Conservation (phyloP, 768 basidiomycete species). For the Hortiboletus flavorubellus region DNA sequence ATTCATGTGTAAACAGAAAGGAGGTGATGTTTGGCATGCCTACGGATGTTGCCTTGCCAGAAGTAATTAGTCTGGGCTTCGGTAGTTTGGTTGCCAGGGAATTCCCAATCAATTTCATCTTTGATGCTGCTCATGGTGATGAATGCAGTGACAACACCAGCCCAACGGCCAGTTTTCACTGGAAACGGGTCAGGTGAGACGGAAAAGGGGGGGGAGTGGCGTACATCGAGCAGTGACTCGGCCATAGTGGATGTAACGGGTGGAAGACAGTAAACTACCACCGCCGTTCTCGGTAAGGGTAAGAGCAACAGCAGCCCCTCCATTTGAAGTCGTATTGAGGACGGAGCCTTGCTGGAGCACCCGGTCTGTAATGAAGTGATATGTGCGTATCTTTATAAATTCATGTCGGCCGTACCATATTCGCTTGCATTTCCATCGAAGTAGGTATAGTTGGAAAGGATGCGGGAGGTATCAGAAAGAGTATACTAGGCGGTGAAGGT, state of each 20-base stretch:
- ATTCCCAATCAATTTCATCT: conserved; percentile 89
- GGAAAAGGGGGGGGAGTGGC: neutral
- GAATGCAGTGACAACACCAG: conserved; percentile 79
- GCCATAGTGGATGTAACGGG: conserved; percentile 81
- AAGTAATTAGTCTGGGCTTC: conserved; percentile 78
- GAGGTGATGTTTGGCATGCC: conserved; percentile 22
- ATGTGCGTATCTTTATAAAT: neutral
- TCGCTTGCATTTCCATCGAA: conserved; percentile 73
- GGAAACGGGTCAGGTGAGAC: neutral
- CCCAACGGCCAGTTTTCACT: conserved; percentile 82
- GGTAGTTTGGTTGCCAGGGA: conserved; percentile 59
- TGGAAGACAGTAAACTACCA: conserved; percentile 76
- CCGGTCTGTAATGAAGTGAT: conserved; percentile 49
- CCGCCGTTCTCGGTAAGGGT: conserved; percentile 66
- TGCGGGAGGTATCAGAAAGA: conserved; percentile 62
- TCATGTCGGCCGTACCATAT: conserved; percentile 46
- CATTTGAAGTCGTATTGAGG: conserved; percentile 57
- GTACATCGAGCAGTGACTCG: conserved; percentile 61
- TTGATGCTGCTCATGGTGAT: conserved; percentile 83
- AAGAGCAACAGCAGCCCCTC: conserved; percentile 60
- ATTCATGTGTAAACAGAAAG: neutral
- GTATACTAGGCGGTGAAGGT: conserved; percentile 42
- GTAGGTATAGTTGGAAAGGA: conserved; percentile 60
- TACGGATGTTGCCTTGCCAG: conserved; percentile 71
- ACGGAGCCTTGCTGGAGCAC: conserved; percentile 64